A percentile compares a stretch with the other conserved stretches of the same genome.
Conservation (phyloP, 2,329 filamentous ascomycete genomes). For the Rhinocladiella similis region DNA sequence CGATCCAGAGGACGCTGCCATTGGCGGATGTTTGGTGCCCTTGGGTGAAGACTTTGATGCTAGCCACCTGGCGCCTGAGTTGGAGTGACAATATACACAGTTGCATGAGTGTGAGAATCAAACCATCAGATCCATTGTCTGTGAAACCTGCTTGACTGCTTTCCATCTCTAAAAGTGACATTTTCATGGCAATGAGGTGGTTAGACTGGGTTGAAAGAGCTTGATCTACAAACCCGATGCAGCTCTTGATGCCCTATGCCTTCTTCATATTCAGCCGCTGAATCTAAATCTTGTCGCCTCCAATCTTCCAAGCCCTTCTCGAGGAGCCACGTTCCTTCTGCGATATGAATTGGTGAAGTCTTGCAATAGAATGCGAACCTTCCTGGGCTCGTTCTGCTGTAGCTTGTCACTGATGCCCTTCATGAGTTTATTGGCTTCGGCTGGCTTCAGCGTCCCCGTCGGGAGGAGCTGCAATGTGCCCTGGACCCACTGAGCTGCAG, state of each 20-base stretch:
- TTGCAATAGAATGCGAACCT: constrained; percentile 82
- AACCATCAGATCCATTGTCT: no score
- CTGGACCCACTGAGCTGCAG: constrained; percentile 80
- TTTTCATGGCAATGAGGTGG: no score
- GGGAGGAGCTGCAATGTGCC: constrained; percentile 82
- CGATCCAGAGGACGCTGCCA: no score
- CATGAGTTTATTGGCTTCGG: constrained; percentile 79
- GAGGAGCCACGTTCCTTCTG: constrained; percentile 88
- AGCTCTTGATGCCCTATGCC: neutral
- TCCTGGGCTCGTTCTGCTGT: constrained; percentile 66
- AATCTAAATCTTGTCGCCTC: constrained; percentile 89
- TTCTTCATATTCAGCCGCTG: constrained; percentile 47
- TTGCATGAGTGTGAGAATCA: no score
- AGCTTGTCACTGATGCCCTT: constrained; percentile 78
- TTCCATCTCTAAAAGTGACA: no score
- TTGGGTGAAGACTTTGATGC: no score
- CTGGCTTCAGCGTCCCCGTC: constrained; percentile 72
- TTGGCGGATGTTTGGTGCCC: no score
- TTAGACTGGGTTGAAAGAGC: no score
- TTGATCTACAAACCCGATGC: no score
- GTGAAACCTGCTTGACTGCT: no score
- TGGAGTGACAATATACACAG: no score
- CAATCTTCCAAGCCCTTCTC: constrained; percentile 83
- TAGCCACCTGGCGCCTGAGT: no score
- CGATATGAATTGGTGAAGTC: constrained; percentile 97